These are phyloP conservation scores for Diplogelasinospora grovesii DNA, from an alignment of 495 filamentous ascomycete genomes.

Conservation along the genomic window DNA sequence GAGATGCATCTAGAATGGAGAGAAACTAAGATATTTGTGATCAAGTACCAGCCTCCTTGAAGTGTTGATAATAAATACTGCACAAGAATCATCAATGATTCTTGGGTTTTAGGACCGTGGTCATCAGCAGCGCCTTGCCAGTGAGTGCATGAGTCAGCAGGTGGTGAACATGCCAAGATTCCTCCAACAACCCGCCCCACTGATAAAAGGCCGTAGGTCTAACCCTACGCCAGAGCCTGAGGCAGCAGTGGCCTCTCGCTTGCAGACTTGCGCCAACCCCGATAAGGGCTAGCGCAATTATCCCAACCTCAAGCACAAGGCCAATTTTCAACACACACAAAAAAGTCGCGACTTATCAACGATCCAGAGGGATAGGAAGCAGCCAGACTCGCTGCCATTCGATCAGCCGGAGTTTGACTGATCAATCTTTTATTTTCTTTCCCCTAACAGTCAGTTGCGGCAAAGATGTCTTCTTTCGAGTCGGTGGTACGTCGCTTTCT, in stretches of 20 bases:
- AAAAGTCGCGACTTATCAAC: constrained; percentile 31
- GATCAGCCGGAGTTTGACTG: constrained; percentile 31
- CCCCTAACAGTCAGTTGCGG: constrained; percentile 31
- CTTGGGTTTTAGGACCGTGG: too few relatives aligned
- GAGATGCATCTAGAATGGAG: too few relatives aligned
- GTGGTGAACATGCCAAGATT: constrained; percentile 9
- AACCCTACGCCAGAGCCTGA: constrained; percentile 36
- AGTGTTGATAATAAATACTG: too few relatives aligned
- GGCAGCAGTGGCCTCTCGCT: constrained; percentile 33
- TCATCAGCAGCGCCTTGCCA: too few relatives aligned
- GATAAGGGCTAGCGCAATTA: constrained; percentile 27
- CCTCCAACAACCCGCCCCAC: constrained; percentile 7
- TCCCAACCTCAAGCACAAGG: constrained; percentile 24
- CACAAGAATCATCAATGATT: too few relatives aligned
- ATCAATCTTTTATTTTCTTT: constrained; percentile 30
- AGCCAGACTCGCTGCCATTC: constrained; percentile 27
- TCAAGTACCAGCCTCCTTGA: too few relatives aligned
- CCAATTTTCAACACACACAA: constrained; percentile 35
- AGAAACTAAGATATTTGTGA: too few relatives aligned
- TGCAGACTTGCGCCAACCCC: constrained; percentile 27
- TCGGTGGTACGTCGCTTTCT: constrained; percentile 69
- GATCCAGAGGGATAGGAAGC: constrained; percentile 32
- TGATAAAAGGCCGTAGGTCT: constrained; percentile 32
- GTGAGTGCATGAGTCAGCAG: constrained; percentile 6
- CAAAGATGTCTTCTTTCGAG: constrained; percentile 97